These are phyloP conservation scores for Pterula multifida DNA, from an alignment of 1,284 basidiomycete genomes.

Conservation along the genomic window DNA sequence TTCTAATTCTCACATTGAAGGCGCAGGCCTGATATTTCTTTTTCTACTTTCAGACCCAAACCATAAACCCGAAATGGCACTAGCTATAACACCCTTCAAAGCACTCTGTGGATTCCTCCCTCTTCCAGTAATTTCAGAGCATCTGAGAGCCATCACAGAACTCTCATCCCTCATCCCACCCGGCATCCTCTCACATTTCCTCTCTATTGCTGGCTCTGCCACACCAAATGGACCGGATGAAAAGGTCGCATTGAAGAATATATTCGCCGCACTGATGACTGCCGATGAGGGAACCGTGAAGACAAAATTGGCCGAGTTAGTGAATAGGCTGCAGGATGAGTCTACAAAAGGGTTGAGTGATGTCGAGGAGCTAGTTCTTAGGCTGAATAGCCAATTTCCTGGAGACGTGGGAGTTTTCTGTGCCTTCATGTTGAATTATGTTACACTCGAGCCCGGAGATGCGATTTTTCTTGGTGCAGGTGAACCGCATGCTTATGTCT, in stretches of 20 bases:
- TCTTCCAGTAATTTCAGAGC: slow-evolving; percentile 54
- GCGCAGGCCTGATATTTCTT: slow-evolving; percentile 6
- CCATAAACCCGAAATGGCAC: slow-evolving; percentile 97
- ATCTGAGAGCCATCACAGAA: slow-evolving; percentile 69
- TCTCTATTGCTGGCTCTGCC: slow-evolving; percentile 27
- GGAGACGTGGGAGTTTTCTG: slow-evolving; percentile 93
- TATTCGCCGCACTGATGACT: slow-evolving; percentile 83
- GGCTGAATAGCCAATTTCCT: slow-evolving; percentile 76
- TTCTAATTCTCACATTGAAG: slow-evolving; percentile 7
- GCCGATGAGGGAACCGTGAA: slow-evolving; percentile 43
- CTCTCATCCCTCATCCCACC: slow-evolving; percentile 62
- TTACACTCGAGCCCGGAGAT: slow-evolving; percentile 71
- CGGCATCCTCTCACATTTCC: slow-evolving; percentile 36
- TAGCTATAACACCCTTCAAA: slow-evolving; percentile 85
- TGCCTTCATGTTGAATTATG: slow-evolving; percentile 83
- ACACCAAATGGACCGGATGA: slow-evolving; percentile 33
- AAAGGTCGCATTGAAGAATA: slow-evolving; percentile 51
- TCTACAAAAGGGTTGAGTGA: slow-evolving; percentile 19
- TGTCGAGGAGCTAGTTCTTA: slow-evolving; percentile 58
- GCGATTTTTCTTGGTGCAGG: slow-evolving; percentile 94
- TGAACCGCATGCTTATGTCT: slow-evolving; percentile 94
- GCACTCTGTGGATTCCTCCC: slow-evolving; percentile 91
- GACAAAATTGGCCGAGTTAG: slow-evolving; percentile 44
- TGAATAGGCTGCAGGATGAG: slow-evolving; percentile 47
- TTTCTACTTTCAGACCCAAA: slow-evolving; percentile 55